These are phyloP conservation scores for Colletotrichum incanum DNA, from an alignment of 2,329 filamentous ascomycete species.

Conservation along the genomic window DNA sequence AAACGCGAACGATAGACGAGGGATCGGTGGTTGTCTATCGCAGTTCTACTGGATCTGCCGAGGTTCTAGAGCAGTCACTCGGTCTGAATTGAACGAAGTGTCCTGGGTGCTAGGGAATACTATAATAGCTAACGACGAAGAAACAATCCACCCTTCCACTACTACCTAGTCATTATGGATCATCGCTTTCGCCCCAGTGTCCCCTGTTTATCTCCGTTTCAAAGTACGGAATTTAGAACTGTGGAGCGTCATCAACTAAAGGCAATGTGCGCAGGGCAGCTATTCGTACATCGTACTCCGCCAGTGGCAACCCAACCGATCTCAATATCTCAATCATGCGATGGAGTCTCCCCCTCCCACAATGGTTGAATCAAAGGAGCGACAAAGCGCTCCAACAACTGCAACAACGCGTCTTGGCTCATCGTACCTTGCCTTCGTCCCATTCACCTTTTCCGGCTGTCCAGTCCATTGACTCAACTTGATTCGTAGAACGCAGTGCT, in stretches of 20 bases:
- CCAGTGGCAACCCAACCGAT: background rate
- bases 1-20: background rate
- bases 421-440: background rate
- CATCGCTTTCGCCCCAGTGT: background rate
- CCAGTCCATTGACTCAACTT: background rate
- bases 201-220: background rate
- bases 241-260: background rate
- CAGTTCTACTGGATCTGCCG: too few species aligned
- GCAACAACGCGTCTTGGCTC: background rate
- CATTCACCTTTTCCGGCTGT: background rate
- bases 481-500: background rate
- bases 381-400: background rate
- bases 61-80: too few species aligned
- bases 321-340: background rate
- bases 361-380: background rate
- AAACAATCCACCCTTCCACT: background rate
- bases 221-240: background rate
- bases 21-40: background rate
- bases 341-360: background rate
- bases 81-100: background rate
- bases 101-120: background rate
- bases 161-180: background rate
- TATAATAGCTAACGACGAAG: background rate
- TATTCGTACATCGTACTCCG: too few species aligned
- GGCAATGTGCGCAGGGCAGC: background rate